phyloP scores from a whole-genome alignment of 257 asterid genomes.

The Solanum tarapatanum region DNA sequence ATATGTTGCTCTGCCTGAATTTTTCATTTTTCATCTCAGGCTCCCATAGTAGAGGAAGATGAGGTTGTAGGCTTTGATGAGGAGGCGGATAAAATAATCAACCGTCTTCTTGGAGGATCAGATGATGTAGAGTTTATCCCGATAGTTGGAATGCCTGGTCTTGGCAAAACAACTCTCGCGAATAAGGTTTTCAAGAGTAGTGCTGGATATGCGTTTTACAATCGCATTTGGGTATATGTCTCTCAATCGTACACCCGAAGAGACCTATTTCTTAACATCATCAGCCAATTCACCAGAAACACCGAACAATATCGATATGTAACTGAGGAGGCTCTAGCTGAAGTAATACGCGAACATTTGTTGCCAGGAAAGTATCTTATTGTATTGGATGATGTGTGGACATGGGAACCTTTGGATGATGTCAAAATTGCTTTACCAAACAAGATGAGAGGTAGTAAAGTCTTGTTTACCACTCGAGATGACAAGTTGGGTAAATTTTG shows the following conservation, averaged over 20 bases:
- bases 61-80: slow-evolving; percentile 20
- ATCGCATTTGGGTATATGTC: not conserved
- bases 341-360: not conserved
- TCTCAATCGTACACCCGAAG: not conserved
- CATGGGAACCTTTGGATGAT: slow-evolving; percentile 3
- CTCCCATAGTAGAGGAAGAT: not conserved
- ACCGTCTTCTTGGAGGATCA: slow-evolving; percentile 3
- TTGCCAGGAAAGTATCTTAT: slow-evolving; percentile 12
- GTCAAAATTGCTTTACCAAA: slow-evolving; percentile 14
- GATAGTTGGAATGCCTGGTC: slow-evolving; percentile 21
- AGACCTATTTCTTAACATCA: not conserved
- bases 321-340: not conserved
- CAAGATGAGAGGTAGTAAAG: slow-evolving; percentile 4
- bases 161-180: slow-evolving; percentile 31
- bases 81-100: not conserved
- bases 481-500: slow-evolving; percentile 8
- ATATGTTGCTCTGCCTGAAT: too few relatives aligned
- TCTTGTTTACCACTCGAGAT: slow-evolving; percentile 34
- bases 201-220: not conserved
- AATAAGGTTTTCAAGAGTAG: slow-evolving; percentile 9
- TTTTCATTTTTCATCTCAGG: not conserved
- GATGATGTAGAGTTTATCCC: slow-evolving; percentile 5
- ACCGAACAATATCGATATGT: not conserved
- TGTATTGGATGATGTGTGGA: slow-evolving; percentile 42
- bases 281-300: not conserved